Evolutionary conservation across 2,329 filamentous ascomycete genomes (phyloP).

Genomic region (Madurella fahalii): DNA sequence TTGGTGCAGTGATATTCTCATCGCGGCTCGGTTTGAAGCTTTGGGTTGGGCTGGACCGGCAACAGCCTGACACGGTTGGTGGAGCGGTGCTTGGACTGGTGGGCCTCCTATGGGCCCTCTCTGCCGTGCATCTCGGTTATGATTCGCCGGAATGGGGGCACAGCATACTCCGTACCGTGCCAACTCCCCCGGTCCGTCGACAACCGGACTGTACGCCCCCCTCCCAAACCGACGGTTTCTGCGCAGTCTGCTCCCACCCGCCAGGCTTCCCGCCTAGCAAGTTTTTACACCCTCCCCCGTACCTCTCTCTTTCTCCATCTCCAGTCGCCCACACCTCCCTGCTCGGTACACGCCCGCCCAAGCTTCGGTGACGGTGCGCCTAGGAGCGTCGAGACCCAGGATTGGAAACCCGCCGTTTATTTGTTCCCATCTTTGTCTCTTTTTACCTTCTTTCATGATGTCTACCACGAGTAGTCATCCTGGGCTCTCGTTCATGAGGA

Average conservation of each 20-base stretch:
- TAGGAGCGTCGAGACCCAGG: conserved; percentile 27
- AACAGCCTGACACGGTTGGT: no score
- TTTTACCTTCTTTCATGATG: conserved; percentile 24
- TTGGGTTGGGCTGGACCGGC: no score
- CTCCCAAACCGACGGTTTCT: conserved; percentile 4
- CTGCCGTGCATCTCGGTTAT: background rate
- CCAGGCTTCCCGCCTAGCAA: background rate
- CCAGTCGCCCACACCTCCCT: conserved; percentile 26
- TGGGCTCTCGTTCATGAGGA: conserved; percentile 51
- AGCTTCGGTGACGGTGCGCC: conserved; percentile 20
- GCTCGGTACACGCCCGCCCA: conserved; percentile 28
- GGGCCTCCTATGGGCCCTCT: background rate
- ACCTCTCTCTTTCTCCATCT: conserved; percentile 20
- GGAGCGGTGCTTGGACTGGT: background rate
- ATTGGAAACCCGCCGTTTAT: conserved; percentile 17
- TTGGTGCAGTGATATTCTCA: no score
- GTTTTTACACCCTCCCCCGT: conserved; percentile 21
- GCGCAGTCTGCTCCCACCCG: conserved; percentile 5
- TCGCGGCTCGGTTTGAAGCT: no score
- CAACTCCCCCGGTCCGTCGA: background rate
- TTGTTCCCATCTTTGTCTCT: conserved; percentile 14
- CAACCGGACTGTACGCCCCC: conserved; percentile 4
- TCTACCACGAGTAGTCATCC: conserved; percentile 47
- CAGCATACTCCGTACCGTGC: background rate
- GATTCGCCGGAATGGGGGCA: background rate